phyloP scores from a whole-genome alignment of 768 basidiomycete species.

The Russula earlei region DNA sequence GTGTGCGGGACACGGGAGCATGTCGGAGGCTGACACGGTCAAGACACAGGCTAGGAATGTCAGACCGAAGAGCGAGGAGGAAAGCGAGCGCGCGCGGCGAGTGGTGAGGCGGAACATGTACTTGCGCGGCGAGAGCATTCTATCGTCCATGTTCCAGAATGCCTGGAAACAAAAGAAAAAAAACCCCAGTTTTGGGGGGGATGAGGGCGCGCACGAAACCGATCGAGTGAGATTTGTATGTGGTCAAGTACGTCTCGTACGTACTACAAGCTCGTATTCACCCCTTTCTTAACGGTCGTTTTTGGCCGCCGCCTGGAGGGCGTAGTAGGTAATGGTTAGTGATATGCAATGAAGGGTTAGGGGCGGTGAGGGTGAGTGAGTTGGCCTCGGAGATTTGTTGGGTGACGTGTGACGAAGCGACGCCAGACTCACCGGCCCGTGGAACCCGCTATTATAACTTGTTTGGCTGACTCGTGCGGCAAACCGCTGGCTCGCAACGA shows the following conservation, averaged over 20 bases:
- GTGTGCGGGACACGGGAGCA: constrained; percentile 75
- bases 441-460: background rate
- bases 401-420: too few relatives aligned
- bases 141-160: too few relatives aligned
- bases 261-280: too few relatives aligned
- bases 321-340: background rate
- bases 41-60: constrained; percentile 71
- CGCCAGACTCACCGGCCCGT: too few relatives aligned
- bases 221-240: too few relatives aligned
- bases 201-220: background rate
- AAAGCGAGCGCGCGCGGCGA: constrained; percentile 56
- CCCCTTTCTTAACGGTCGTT: background rate
- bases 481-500: too few relatives aligned
- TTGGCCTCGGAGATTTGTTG: too few relatives aligned
- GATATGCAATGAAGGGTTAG: too few relatives aligned
- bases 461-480: background rate
- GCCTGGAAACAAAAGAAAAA: too few relatives aligned
- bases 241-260: too few relatives aligned
- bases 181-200: background rate
- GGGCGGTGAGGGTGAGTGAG: too few relatives aligned
- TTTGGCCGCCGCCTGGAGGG: background rate
- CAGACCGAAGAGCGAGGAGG: constrained; percentile 70
- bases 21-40: constrained; percentile 71
- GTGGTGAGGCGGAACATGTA: constrained; percentile 40
- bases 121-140: constrained; percentile 49